A percentile compares a stretch with the other conserved stretches of the same genome.
These are phyloP conservation scores for Cardamine chenopodiifolia DNA, from an alignment of 345 rosid genomes.

Conservation along the genomic window DNA sequence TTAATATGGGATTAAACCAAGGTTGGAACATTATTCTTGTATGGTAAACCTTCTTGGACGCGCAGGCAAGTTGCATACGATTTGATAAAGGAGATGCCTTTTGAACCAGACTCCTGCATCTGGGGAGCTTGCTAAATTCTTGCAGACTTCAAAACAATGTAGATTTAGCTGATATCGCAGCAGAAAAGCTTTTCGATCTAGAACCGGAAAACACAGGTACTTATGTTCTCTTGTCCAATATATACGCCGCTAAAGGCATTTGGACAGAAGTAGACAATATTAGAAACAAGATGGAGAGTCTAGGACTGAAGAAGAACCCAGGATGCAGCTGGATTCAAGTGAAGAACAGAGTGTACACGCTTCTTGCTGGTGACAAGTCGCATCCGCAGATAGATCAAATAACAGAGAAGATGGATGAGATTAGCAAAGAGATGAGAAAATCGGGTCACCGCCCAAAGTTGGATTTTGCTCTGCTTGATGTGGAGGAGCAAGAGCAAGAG, in stretches of 20 bases:
- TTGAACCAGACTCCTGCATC: conserved; percentile 61
- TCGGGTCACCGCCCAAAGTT: conserved; percentile 40
- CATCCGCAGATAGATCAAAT: conserved; percentile 47
- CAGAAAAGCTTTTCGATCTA: conserved; percentile 51
- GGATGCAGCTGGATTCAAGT: conserved; percentile 76
- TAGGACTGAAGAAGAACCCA: conserved; percentile 64
- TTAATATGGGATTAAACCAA: conserved; percentile 56
- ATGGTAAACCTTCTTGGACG: conserved; percentile 79
- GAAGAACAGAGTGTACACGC: conserved; percentile 53
- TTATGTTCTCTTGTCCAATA: conserved; percentile 63
- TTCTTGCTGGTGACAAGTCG: conserved; percentile 53
- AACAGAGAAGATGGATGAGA: conserved; percentile 46
- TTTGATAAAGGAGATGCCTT: conserved; percentile 63
- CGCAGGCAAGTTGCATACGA: conserved; percentile 61
- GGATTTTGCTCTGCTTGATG: conserved; percentile 48
- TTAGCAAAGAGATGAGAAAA: conserved; percentile 48
- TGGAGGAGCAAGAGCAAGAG: conserved; percentile 58
- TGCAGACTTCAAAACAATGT: conserved; percentile 56
- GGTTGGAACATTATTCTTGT: conserved; percentile 77
- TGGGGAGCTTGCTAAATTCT: conserved; percentile 89
- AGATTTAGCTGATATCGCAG: conserved; percentile 54
- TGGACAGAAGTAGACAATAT: conserved; percentile 54
- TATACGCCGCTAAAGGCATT: conserved; percentile 63
- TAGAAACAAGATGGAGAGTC: conserved; percentile 59
- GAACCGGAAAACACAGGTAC: conserved; percentile 67